Percentiles rank a stretch among this genome's conserved stretches.
These are phyloP conservation scores for Cladorrhinum samala DNA, from an alignment of 495 filamentous ascomycete species.

Conservation along the genomic window DNA sequence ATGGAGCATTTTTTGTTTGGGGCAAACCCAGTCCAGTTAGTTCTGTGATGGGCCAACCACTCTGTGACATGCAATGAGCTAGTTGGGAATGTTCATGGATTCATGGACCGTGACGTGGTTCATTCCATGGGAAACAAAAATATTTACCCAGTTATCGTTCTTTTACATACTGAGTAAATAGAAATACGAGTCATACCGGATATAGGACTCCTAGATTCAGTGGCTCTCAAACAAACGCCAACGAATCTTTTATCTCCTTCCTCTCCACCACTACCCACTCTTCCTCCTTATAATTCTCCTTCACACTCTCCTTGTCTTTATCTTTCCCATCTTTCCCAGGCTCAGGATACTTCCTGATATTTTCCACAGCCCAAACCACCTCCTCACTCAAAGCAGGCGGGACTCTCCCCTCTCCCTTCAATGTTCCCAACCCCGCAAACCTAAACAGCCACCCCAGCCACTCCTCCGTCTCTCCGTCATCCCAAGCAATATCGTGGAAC, in stretches of 20 bases:
- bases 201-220: no score
- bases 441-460: conserved; percentile 36
- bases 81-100: conserved; percentile 26
- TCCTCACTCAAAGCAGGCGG: conserved; percentile 39
- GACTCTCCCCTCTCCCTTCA: conserved; percentile 38
- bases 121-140: no score
- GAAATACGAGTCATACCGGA: no score
- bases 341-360: conserved; percentile 45
- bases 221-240: conserved; percentile 1
- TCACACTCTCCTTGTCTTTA: neutral
- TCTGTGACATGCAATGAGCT: no score
- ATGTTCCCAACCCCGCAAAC: conserved; percentile 36
- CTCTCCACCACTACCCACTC: neutral
- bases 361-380: conserved; percentile 42
- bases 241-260: neutral
- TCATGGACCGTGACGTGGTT: conserved; percentile 22
- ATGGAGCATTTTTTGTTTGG: conserved; percentile 10
- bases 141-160: neutral
- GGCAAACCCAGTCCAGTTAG: conserved; percentile 19
- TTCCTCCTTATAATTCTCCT: neutral
- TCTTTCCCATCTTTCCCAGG: conserved; percentile 23
- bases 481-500: conserved; percentile 47
- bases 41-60: no score
- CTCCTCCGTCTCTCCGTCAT: conserved; percentile 36
- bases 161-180: neutral